These are phyloP conservation scores for Penicillium sp. DNA, from an alignment of 2,329 filamentous ascomycete genomes.

Conservation along the genomic window DNA sequence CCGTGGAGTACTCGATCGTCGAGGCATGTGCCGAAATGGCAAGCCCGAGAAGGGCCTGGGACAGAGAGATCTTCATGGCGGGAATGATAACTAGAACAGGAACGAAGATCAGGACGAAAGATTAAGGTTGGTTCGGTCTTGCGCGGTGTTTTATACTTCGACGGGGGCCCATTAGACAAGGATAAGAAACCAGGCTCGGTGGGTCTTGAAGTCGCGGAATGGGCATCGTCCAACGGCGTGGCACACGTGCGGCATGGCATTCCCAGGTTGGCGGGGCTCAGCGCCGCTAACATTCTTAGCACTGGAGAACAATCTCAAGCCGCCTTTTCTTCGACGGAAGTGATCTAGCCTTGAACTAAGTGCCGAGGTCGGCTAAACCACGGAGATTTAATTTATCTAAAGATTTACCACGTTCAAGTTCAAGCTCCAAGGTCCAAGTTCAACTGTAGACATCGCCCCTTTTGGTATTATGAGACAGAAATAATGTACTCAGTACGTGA, in stretches of 20 bases:
- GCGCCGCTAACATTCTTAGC: not conserved
- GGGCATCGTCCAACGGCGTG: conserved; percentile 13
- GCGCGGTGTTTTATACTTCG: conserved; percentile 7
- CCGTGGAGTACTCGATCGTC: conserved; percentile 38
- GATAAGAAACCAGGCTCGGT: no score
- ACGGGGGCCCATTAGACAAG: not conserved
- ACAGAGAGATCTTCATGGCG: conserved; percentile 60
- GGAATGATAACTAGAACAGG: not conserved
- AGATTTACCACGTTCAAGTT: not conserved
- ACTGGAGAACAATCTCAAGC: not conserved
- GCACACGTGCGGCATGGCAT: conserved; percentile 12
- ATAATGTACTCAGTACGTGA: conserved; percentile 21
- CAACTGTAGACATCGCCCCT: conserved; percentile 9
- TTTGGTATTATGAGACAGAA: conserved; percentile 12
- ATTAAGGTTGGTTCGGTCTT: conserved; percentile 5
- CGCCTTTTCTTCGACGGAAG: not conserved
- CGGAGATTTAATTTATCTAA: not conserved
- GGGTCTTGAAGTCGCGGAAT: not conserved
- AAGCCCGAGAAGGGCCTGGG: conserved; percentile 69
- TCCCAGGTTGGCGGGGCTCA: not conserved
- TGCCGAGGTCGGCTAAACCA: not conserved
- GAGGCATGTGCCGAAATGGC: conserved; percentile 64
- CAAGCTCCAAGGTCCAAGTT: not conserved
- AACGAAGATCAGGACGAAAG: not conserved
- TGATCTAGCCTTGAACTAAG: not conserved